Evolutionary conservation across 2,329 filamentous ascomycete genomes (phyloP), one percentile per base, ranked within the genome.

Genomic region (Nothopassalora personata): DNA sequence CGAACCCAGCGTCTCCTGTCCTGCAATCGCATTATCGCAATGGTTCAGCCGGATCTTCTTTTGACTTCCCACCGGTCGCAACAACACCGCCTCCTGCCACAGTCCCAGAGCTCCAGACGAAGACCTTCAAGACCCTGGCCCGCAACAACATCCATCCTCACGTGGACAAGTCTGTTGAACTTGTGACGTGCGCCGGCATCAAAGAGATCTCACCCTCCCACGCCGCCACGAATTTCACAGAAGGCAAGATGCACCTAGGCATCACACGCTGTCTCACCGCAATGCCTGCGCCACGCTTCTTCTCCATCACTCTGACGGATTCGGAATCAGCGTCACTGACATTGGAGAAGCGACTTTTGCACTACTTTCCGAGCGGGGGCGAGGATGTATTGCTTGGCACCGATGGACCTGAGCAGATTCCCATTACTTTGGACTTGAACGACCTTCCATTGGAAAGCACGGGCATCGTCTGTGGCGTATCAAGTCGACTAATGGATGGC

Each of bases 401-500:
- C 84, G 50, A 86, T 86, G 55, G 86, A 86, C 64, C 85, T 84
- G 59, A 80, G 92, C 34, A 72, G 34, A 85, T 95, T 1, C 91
- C 94, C 1, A 94, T 99, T 66, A 93, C 91, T 59, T 81, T 99
- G 3, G 91, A 97, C 68, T 81, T 99, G 28, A 85, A 84, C 19
- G 85, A 85, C 46, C 78, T 97, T 45, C 90, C 93, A 0, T 81
- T 93, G 46, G 91, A 96, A 73, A 91, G 91, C 7, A 96, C 92
- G 0, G 93, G 93, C 23, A 97, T 99, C 59, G 91, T 99, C 3
- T 97, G 92, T 66, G 93, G 94, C 30, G 90, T 99, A 1, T 92
- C 93, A 0, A 90, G 91, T 28, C 83, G 86, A 56, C 79, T 97
- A 30, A 88, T 91, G 0, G 85, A 89, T 53, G 89, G 89, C 49